phyloP scores from a whole-genome alignment of 345 rosid species.

The Salix brachista region DNA sequence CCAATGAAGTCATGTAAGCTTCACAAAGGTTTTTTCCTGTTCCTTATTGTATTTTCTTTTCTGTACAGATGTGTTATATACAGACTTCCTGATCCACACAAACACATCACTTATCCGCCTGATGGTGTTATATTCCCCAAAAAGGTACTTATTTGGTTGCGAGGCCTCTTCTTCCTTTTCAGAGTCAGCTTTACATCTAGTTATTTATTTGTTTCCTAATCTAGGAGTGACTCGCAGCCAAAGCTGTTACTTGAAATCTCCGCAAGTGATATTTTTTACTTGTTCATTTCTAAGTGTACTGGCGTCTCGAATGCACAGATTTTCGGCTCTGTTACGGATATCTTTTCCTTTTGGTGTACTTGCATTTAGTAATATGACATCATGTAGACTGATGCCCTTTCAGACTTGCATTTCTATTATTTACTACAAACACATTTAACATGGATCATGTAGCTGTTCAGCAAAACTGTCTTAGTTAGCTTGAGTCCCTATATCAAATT shows the following conservation, averaged over 20 bases:
- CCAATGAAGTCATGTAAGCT: conserved; percentile 85
- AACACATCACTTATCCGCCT: conserved; percentile 55
- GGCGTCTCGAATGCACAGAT: not conserved
- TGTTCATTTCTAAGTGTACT: not conserved
- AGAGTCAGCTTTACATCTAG: not conserved
- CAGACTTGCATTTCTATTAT: not conserved
- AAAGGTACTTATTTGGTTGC: conserved; percentile 45
- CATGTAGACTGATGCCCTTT: not conserved
- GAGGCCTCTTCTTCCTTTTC: not conserved
- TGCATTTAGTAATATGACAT: not conserved
- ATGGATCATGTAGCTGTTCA: not conserved
- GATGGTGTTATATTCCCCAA: conserved; percentile 62
- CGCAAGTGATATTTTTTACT: not conserved
- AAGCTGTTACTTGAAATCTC: not conserved
- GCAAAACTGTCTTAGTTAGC: conserved; percentile 5
- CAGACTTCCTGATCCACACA: conserved; percentile 70
- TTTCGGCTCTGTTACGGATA: no score
- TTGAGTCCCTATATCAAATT: conserved; percentile 2
- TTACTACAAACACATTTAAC: not conserved
- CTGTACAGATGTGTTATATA: conserved; percentile 70
- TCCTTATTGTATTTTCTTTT: conserved; percentile 3
- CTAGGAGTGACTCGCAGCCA: not conserved
- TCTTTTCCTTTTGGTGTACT: not conserved
- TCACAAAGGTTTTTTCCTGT: conserved; percentile 2
- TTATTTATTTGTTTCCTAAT: not conserved